These are phyloP conservation scores for Gautieria morchelliformis DNA, from an alignment of 768 basidiomycete genomes.

Conservation along the genomic window DNA sequence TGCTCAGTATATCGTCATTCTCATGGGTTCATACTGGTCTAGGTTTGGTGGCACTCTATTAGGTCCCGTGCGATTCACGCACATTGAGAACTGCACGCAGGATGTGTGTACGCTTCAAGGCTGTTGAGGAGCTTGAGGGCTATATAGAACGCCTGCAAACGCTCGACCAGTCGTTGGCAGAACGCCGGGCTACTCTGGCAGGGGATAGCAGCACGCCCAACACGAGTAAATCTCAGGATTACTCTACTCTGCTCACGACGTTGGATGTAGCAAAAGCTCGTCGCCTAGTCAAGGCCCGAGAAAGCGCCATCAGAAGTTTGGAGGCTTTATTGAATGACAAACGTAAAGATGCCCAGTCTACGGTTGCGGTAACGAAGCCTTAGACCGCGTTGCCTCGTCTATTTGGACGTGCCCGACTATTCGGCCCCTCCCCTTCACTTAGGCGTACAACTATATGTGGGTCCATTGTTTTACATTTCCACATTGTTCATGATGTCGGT, in stretches of 20 bases:
- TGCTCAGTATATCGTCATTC: slow-evolving; percentile 3
- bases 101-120: slow-evolving; percentile 61
- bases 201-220: not conserved
- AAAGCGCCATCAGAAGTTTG: slow-evolving; percentile 56
- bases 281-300: slow-evolving; percentile 58
- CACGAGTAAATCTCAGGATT: slow-evolving; percentile 28
- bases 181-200: slow-evolving; percentile 43
- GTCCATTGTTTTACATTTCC: too few relatives aligned
- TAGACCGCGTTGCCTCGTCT: not conserved
- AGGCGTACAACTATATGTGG: too few relatives aligned
- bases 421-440: too few relatives aligned
- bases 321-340: slow-evolving; percentile 42
- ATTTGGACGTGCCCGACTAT: too few relatives aligned
- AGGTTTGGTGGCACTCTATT: slow-evolving; percentile 81
- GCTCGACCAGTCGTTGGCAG: slow-evolving; percentile 51
- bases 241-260: slow-evolving; percentile 29
- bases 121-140: slow-evolving; percentile 59
- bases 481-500: too few relatives aligned
- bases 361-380: not conserved
- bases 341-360: not conserved
- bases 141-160: slow-evolving; percentile 43
- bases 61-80: slow-evolving; percentile 63
- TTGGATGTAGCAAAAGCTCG: slow-evolving; percentile 53
- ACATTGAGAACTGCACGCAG: slow-evolving; percentile 65
- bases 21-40: not conserved